Conservation (phyloP, 2,329 filamentous ascomycete species). For the Colletotrichum sp. region DNA sequence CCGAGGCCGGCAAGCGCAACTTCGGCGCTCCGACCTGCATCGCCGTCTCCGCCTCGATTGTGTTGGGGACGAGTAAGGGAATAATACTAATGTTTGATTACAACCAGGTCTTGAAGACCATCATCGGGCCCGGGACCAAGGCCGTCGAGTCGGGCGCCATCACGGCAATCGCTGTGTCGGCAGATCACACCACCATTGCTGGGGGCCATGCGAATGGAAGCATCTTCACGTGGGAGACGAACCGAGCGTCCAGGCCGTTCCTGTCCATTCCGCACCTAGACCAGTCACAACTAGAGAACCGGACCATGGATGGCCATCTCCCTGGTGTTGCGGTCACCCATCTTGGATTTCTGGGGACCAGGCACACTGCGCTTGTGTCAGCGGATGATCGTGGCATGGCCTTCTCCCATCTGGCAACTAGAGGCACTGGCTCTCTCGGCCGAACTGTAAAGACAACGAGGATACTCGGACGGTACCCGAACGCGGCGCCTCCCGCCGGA, state of each 20-base stretch:
- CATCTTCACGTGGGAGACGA: conserved; percentile 97
- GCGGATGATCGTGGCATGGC: conserved; percentile 97
- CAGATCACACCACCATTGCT: conserved; percentile 90
- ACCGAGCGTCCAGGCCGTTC: conserved; percentile 83
- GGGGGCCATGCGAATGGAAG: conserved; percentile 87
- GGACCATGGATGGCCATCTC: conserved; percentile 82
- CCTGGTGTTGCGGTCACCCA: conserved; percentile 81
- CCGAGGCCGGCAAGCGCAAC: conserved; percentile 87
- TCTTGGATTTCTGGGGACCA: conserved; percentile 91
- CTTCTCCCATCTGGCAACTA: conserved; percentile 93
- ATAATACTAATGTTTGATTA: conserved; percentile 97
- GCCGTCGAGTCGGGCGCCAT: conserved; percentile 90
- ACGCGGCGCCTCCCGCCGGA: conserved; percentile 63
- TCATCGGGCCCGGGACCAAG: conserved; percentile 92
- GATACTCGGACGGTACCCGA: conserved; percentile 89
- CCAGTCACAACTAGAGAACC: conserved; percentile 64
- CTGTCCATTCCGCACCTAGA: conserved; percentile 83
- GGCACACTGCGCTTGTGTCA: conserved; percentile 93
- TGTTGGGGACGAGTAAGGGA: conserved; percentile 91
- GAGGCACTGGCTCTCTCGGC: conserved; percentile 86
- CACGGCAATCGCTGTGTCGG: conserved; percentile 87
- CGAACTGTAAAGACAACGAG: conserved; percentile 87
- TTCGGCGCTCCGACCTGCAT: conserved; percentile 93
- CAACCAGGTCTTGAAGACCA: conserved; percentile 91
- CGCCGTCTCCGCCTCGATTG: conserved; percentile 85